Base-by-base conservation (phyloP, 768 basidiomycete genomes). In the Xerocomus potaroensis region DNA sequence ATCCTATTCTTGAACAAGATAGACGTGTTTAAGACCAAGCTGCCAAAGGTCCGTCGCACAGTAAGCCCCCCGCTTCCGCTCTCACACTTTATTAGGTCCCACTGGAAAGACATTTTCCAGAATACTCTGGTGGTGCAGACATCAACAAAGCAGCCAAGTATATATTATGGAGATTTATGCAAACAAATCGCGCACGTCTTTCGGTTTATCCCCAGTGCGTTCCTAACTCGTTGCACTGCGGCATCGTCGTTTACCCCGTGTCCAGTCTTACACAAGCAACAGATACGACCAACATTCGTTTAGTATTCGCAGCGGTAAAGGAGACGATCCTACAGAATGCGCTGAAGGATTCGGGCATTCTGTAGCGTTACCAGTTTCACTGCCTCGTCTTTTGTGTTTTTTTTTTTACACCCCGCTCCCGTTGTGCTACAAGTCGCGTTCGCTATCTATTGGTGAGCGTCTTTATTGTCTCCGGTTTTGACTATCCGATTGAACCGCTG, bases 61-160 rank as follows among this genome's bases (percentile, higher is more conserved):
- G 9, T 10, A n/a, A n/a, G 26, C n/a, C 3, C 23, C 2, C n/a
- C 11, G 3, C 4, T n/a, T 15, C 1, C 27, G 16, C 26, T 8
- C 43, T 58, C 18, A 38, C 21, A 4, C 6, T 1, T 7, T 1
- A 11, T 14, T 56, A 84, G 83, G 78, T 86, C 0, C 85, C 86
- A 4, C 66, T 91, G n/a, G 84, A 87, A 50, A 70, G 72, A 34
- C 86, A 85, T 63, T 93, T 92, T 65, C 81, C 89, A 4, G 91
- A 93, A 59, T 94, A 94, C 64, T 87, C 87, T 1, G 90, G 90
- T 26, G 91, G 91, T 4, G 66, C 83, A 4, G 89, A 94, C 58
- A 88, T 94, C 65, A 93, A 91, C 71, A 94, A 94, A 65, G 91
- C 91, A 2, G 91, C 92, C 0, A 92, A 93, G 57, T 95, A 91